Evolutionary conservation across 2,329 filamentous ascomycete species (phyloP), one percentile per base, ranked within the genome.

Genomic region (Aureobasidium sp.): DNA sequence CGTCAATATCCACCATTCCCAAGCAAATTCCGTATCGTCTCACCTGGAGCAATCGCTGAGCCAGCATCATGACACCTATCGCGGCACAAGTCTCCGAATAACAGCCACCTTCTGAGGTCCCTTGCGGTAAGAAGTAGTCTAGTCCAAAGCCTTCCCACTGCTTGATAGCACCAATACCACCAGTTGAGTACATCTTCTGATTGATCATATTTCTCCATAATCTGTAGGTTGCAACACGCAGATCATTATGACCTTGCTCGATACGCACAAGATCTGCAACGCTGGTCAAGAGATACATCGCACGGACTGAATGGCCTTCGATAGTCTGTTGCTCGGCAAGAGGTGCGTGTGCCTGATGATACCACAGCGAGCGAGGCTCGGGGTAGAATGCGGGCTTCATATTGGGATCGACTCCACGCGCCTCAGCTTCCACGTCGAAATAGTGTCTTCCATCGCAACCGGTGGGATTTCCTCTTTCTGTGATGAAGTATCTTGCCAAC

Each of bases 181-280:
- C 84, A 0, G 84, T 87, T 16, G 85, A 67, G 62, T 84, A 87
- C 79, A 86, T 83, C 67, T 86, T 86, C 61, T 77, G 78, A 44
- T 82, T 74, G 0, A 83, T 78, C 81, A 86, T 86, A 64, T 85
- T 84, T 36, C 77, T 69, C 84, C 83, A 87, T 4, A 86, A 71
- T 8, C 77, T 72, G 29, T 73, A 68, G 0, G 85, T 66, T 1
- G 81, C 74, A 0, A 69, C 67, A 21, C 32, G 27, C n/a, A 57
- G 27, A 32, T 72, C 63, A 66, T 39, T 53, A 68, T 68, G 67
- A 49, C 70, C 62, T 16, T 65, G 62, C 36, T 74, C 72, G 4
- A 81, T 69, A 30, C 74, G 76, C 0, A 81, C 68, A 5, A 86
- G 69, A 66, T 86, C 83, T 0, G 84, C 80, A 0, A 81, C 81